phyloP scores from a whole-genome alignment of 75 land plant species.

The Chamaecyparis obtusa region DNA sequence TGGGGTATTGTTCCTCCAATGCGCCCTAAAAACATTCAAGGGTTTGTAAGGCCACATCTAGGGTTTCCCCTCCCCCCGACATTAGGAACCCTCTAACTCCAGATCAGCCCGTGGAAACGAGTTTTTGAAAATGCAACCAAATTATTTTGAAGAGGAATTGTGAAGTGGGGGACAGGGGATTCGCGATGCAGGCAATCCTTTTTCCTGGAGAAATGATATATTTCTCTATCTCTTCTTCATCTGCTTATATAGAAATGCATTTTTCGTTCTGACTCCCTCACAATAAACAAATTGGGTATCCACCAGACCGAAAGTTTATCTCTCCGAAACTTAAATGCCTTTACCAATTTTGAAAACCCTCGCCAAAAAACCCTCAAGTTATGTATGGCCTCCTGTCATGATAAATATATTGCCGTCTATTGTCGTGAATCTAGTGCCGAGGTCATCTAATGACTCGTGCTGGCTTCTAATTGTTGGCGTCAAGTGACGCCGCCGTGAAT shows the following conservation, averaged over 20 bases:
- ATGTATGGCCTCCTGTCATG: background rate
- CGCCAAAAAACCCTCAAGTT: background rate
- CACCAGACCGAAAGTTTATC: background rate
- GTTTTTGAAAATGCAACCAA: background rate
- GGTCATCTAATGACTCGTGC: background rate
- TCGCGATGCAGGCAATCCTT: background rate
- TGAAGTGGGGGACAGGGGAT: background rate
- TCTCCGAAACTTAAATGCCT: too few relatives aligned
- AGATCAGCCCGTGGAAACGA: background rate
- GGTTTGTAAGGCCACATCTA: background rate
- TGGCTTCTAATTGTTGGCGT: background rate
- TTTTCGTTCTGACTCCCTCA: background rate
- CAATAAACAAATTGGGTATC: background rate
- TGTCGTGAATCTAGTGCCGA: background rate
- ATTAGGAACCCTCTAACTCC: background rate
- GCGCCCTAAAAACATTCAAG: background rate
- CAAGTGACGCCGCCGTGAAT: background rate
- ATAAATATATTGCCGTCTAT: background rate
- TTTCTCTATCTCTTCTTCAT: background rate
- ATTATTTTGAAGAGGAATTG: background rate
- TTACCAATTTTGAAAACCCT: conserved; percentile 7
- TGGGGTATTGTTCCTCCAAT: background rate
- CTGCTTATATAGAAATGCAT: background rate
- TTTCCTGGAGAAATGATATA: background rate
- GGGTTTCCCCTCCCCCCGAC: background rate